Evolutionary conservation across 768 basidiomycete species (phyloP), one percentile per base, ranked within the genome.

Genomic region (Tricholoma hemisulphureum): DNA sequence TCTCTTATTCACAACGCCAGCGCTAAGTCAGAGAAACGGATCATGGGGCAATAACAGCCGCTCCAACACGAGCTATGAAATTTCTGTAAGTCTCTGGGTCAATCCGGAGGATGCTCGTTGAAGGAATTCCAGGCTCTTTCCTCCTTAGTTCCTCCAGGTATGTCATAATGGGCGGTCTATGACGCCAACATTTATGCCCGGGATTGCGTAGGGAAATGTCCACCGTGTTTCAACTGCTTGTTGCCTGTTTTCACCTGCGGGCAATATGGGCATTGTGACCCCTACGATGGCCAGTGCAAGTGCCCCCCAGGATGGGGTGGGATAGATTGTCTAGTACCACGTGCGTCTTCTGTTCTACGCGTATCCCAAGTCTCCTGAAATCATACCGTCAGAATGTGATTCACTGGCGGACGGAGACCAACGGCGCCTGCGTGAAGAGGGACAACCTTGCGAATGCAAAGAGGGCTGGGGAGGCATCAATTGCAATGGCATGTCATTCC

Each of bases 241-340:
- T 79, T 99, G 14, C 94, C 95, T 0, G 89, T 84, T 0, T 98
- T 95, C 72, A 88, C 81, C 0, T 99, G 96, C 68, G 93, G 93
- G 1, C 93, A 98, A 72, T 97, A 85, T 63, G 95, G 94, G 24
- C 76, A 86, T 43, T 99, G 97, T 74, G 88, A 95, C 67, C 80
- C 84, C 50, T 98, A 90, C 67, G 87, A 98, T 67, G 97, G 97
- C 1, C 94, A 97, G 65, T 99, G 97, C 75, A 88, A 93, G 67
- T 99, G 97, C 67, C 94, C 95, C 1, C 83, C 93, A 39, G 97
- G 97, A n/a, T 99, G 95, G 86, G 93, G 94, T 46, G 97, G 97
- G 1, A 89, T 95, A 34, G 96, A 98, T 67, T 99, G 97, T 74
- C 74, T 97, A 53, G 83, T 84, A 7, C 96, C 97, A 20, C 89